Evolutionary conservation across 805 yeast genomes (phyloP).

Genomic region (Blastobotrys americana): DNA sequence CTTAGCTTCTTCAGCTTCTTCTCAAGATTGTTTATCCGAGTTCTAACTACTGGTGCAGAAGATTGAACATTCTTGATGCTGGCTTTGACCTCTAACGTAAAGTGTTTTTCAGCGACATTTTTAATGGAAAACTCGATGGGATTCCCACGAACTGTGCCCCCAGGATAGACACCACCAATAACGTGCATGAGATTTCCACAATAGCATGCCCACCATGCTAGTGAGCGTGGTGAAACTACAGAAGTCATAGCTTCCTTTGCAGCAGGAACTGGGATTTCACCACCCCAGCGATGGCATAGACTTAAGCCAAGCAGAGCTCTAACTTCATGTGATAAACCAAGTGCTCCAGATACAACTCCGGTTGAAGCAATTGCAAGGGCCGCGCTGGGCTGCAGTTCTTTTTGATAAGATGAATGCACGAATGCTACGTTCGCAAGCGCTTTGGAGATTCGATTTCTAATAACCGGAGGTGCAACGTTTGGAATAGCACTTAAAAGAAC

Average conservation of each 20-base stretch:
- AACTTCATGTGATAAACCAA: slow-evolving; percentile 65
- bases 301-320: slow-evolving; percentile 69
- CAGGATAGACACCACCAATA: slow-evolving; percentile 74
- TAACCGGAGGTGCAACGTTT: slow-evolving; percentile 49
- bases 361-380: slow-evolving; percentile 66
- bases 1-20: slow-evolving; percentile 53
- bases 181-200: slow-evolving; percentile 70
- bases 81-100: slow-evolving; percentile 21
- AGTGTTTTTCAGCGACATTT: slow-evolving; percentile 16
- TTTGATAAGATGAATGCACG: slow-evolving; percentile 69
- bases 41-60: slow-evolving; percentile 31
- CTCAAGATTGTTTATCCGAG: slow-evolving; percentile 51
- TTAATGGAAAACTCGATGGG: slow-evolving; percentile 17
- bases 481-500: slow-evolving; percentile 55
- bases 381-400: slow-evolving; percentile 68
- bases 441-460: slow-evolving; percentile 53
- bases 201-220: slow-evolving; percentile 65
- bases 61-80: slow-evolving; percentile 19
- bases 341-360: slow-evolving; percentile 68
- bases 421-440: slow-evolving; percentile 70
- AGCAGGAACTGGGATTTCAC: slow-evolving; percentile 49
- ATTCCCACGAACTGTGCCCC: slow-evolving; percentile 61
- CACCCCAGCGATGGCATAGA: slow-evolving; percentile 76
- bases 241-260: slow-evolving; percentile 33
- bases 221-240: slow-evolving; percentile 33